phyloP scores from a whole-genome alignment of 768 basidiomycete species.

The Lactarius sp. region DNA sequence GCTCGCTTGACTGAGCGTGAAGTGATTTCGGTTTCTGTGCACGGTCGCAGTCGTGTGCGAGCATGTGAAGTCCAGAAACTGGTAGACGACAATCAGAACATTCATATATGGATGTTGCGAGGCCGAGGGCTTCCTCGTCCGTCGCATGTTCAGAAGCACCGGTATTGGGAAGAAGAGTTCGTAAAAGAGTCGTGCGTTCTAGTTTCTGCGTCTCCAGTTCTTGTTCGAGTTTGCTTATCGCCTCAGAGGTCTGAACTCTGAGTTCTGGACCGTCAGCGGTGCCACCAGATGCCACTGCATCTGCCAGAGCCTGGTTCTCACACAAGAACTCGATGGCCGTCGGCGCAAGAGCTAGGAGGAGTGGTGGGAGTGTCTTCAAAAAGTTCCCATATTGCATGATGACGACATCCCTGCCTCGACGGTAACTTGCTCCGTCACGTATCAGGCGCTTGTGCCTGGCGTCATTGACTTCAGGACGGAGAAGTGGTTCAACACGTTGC shows the following conservation, averaged over 20 bases:
- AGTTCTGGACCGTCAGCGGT: background rate
- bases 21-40: background rate
- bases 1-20: background rate
- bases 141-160: background rate
- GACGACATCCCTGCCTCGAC: background rate
- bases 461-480: constrained; percentile 1
- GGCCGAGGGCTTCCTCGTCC: constrained; percentile 1
- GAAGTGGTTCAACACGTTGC: constrained; percentile 12
- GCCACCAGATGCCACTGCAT: background rate
- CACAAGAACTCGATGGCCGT: constrained; percentile 3
- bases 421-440: background rate
- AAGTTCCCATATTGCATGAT: background rate
- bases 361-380: background rate
- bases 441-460: constrained; percentile 6
- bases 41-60: constrained; percentile 5
- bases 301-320: constrained; percentile 4
- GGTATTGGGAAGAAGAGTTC: constrained; percentile 4
- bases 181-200: constrained; percentile 1
- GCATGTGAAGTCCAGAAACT: constrained; percentile 9
- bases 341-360: constrained; percentile 11
- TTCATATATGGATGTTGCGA: constrained; percentile 14
- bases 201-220: background rate
- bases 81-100: constrained; percentile 7
- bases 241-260: background rate
- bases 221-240: background rate